phyloP scores from a whole-genome alignment of 129 eudicot genomes.

The Pulicaria dysenterica region DNA sequence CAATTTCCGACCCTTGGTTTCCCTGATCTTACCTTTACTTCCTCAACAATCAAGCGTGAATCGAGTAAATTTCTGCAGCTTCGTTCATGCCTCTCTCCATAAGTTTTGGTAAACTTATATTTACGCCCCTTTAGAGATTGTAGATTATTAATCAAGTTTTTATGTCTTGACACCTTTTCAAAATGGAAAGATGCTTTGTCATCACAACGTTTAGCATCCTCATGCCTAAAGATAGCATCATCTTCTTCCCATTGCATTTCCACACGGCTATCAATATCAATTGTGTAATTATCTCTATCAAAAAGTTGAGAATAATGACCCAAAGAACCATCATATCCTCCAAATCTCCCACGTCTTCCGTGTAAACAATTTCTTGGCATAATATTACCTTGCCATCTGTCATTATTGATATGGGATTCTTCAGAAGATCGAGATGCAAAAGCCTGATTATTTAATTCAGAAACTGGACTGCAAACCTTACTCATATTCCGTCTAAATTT shows the following conservation, averaged over 20 bases:
- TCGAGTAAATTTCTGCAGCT: slow-evolving; percentile 49
- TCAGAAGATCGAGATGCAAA: slow-evolving; percentile 29
- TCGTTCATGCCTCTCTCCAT: slow-evolving; percentile 29
- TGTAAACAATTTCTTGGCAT: slow-evolving; percentile 31
- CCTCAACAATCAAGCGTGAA: slow-evolving; percentile 45
- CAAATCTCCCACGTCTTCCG: slow-evolving; percentile 33
- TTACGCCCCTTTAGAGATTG: slow-evolving; percentile 19
- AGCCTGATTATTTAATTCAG: slow-evolving; percentile 28
- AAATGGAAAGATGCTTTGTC: slow-evolving; percentile 33
- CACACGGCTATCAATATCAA: slow-evolving; percentile 35
- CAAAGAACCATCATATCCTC: neutral
- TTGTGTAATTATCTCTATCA: slow-evolving; percentile 27
- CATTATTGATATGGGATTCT: slow-evolving; percentile 32
- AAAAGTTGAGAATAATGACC: slow-evolving; percentile 19
- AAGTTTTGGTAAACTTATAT: slow-evolving; percentile 31
- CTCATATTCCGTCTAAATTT: slow-evolving; percentile 34
- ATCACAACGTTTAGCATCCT: slow-evolving; percentile 27
- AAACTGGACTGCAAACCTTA: slow-evolving; percentile 27
- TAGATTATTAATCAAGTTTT: slow-evolving; percentile 31
- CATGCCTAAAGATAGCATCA: slow-evolving; percentile 26
- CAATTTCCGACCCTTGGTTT: slow-evolving; percentile 42
- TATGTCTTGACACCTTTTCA: slow-evolving; percentile 36
- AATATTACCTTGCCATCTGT: slow-evolving; percentile 30
- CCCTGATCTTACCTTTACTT: slow-evolving; percentile 67
- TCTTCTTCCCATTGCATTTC: slow-evolving; percentile 42